Percentiles rank a stretch among this genome's conserved stretches.
phyloP scores from a whole-genome alignment of 225 moss, liverwort and hornwort genomes.

The Marchantia polymorpha region DNA sequence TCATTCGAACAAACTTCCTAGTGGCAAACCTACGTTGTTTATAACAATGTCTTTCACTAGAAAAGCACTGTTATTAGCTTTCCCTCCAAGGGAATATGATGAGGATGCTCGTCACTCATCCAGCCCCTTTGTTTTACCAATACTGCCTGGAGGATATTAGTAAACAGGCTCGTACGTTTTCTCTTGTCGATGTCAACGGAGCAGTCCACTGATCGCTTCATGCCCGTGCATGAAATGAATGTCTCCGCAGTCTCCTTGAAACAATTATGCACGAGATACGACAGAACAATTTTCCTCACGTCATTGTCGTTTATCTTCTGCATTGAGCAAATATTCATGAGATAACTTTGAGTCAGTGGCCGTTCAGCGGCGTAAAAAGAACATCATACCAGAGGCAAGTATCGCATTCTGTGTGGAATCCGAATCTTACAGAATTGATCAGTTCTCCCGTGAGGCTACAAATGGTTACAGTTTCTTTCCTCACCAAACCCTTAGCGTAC shows the following conservation, averaged over 20 bases:
- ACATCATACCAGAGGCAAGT: not conserved
- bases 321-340: slow-evolving; percentile 12
- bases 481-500: not conserved
- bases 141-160: not conserved
- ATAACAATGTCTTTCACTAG: too few relatives aligned
- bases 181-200: slow-evolving; percentile 94
- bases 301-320: slow-evolving; percentile 87
- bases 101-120: not conserved
- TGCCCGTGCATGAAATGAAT: slow-evolving; percentile 82
- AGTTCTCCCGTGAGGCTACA: not conserved
- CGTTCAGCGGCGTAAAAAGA: not conserved
- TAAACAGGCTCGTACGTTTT: slow-evolving; percentile 52
- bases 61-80: not conserved
- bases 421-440: not conserved
- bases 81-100: not conserved
- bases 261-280: slow-evolving; percentile 91
- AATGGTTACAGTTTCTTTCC: not conserved
- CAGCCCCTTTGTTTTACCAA: not conserved
- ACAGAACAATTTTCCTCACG: slow-evolving; percentile 85
- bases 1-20: too few relatives aligned
- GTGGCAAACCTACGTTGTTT: too few relatives aligned
- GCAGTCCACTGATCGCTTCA: slow-evolving; percentile 75
- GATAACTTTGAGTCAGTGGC: slow-evolving; percentile 1
- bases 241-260: slow-evolving; percentile 95
- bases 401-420: not conserved